Percentiles rank a stretch among this genome's conserved stretches.
phyloP scores from a whole-genome alignment of 2,329 filamentous ascomycete genomes.

The Xylariaceae sp. region DNA sequence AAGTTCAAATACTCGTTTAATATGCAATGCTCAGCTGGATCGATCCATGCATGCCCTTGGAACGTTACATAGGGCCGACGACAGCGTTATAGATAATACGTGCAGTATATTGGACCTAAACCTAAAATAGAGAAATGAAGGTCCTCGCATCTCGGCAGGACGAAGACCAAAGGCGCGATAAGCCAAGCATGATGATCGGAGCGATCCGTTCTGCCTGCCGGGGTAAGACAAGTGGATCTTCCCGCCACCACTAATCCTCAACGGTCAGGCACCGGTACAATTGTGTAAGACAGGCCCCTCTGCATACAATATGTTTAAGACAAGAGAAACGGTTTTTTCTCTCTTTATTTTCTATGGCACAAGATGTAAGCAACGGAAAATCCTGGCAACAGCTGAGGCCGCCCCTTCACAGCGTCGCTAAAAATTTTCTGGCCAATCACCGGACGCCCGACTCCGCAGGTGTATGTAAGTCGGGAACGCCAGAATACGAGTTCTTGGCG shows the following conservation, averaged over 20 bases:
- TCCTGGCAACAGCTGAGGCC: background rate
- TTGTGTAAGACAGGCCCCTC: too few relatives aligned
- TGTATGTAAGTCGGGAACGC: background rate
- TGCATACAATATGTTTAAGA: too few relatives aligned
- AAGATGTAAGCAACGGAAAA: background rate
- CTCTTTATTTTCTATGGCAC: background rate
- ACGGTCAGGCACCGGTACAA: background rate
- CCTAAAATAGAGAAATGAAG: background rate
- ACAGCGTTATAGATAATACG: background rate
- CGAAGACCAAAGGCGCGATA: constrained; percentile 9
- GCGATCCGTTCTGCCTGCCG: background rate
- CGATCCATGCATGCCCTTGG: background rate
- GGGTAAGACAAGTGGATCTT: background rate
- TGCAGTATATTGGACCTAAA: background rate
- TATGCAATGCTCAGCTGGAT: background rate
- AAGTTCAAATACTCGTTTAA: too few relatives aligned
- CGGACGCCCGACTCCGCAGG: too few relatives aligned
- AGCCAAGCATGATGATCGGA: background rate
- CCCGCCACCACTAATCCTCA: background rate
- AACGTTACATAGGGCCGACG: constrained; percentile 10
- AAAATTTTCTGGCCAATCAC: too few relatives aligned
- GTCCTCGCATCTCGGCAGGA: background rate
- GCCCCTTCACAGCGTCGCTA: too few relatives aligned
- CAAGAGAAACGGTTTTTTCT: background rate
- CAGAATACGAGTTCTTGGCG: constrained; percentile 42